Evolutionary conservation across 768 basidiomycete species (phyloP), one percentile per base, ranked within the genome.

Genomic region (Rhodocollybia butyracea): DNA sequence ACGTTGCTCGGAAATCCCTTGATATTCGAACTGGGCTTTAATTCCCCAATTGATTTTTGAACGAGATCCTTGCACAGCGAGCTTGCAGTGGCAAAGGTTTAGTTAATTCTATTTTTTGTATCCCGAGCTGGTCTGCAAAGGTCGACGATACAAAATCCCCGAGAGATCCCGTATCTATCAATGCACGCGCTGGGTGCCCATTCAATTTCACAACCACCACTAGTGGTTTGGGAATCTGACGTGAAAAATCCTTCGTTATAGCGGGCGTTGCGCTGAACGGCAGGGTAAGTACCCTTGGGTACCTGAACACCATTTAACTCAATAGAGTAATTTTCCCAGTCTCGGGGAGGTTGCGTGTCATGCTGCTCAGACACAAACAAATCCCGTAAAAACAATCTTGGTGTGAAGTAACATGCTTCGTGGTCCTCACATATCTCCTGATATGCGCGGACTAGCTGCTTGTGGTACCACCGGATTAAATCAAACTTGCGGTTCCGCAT

Each of bases 11-110:
- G 65, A 58, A 1, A 79, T 71, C 0, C 41, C 22, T 55, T 77
- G 71, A 57, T 76, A 79, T 8, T 60, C 34, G 3, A 78, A 32
- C 3, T 61, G 8, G 0, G 60, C 72, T 3, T 30, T 54, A 0
- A 66, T 58, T 0, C 62, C 45, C 22, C 30, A 64, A 47, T 72
- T 77, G 0, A 80, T 63, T 47, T 71, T 70, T 0, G 73, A 66
- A 0, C 68, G 46, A 0, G 77, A 79, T 0, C 76, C 79, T 30
- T 73, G 69, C 0, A 75, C 71, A 0, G 76, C 77, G 0, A 81
- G 59, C n/a, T 15, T 75, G 72, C 0, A 78, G 43, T 0, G 65
- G 53, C 2, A 79, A 21, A 2, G 71, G 76, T 26, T 66, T 64
- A 0, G 46, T 64, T 1, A 78, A 58, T 11, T 60, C 56, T 0